Percentiles rank a stretch among this genome's conserved stretches.
Conservation (phyloP, 1,139 yeast genomes). For the Pichia sp. region DNA sequence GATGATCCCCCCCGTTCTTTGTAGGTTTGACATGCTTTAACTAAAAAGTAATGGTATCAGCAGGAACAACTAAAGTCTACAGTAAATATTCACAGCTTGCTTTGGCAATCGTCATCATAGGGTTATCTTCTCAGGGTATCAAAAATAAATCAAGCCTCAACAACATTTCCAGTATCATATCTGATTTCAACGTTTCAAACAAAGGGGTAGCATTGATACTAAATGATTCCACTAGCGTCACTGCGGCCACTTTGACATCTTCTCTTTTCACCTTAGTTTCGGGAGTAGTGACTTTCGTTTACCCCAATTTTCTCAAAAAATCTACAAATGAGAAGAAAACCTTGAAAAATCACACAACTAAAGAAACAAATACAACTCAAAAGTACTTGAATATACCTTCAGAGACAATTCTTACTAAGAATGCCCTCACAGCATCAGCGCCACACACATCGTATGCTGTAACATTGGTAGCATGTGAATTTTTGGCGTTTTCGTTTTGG, state of each 20-base stretch:
- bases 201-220: slow-evolving; percentile 9
- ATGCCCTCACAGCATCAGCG: neutral
- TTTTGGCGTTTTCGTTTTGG: slow-evolving; percentile 12
- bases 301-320: neutral
- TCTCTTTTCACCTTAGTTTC: slow-evolving; percentile 6
- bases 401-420: slow-evolving; percentile 2
- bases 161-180: slow-evolving; percentile 1
- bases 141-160: neutral
- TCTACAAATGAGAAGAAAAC: no score
- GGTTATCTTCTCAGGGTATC: slow-evolving; percentile 1
- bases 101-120: slow-evolving; percentile 9
- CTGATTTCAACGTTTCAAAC: slow-evolving; percentile 4
- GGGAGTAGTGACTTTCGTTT: neutral
- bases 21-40: no score
- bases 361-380: neutral
- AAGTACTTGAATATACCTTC: slow-evolving; percentile 1
- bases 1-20: no score
- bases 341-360: no score
- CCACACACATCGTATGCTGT: slow-evolving; percentile 8
- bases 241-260: slow-evolving; percentile 13
- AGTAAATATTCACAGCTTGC: slow-evolving; percentile 21
- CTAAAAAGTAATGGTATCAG: neutral
- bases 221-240: slow-evolving; percentile 14
- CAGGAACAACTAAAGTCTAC: neutral
- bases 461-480: slow-evolving; percentile 14